phyloP scores from a whole-genome alignment of 345 rosid genomes.

The Hirschfeldia incana region DNA sequence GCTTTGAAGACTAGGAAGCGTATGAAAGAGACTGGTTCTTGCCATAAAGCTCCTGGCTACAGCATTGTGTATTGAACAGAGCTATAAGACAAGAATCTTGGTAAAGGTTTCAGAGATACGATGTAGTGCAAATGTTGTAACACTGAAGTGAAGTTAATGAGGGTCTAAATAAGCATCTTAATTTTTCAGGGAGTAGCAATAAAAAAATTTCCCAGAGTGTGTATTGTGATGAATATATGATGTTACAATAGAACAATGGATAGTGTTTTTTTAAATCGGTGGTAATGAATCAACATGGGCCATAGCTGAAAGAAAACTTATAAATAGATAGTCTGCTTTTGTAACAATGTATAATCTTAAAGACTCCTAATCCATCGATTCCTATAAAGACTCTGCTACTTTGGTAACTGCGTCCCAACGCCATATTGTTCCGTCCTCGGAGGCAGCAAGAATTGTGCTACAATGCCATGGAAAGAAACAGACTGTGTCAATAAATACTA shows the following conservation, averaged over 20 bases:
- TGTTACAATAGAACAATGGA: constrained; percentile 3
- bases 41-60: constrained; percentile 56
- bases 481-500: neutral
- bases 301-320: neutral
- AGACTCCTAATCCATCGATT: constrained; percentile 1
- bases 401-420: constrained; percentile 71
- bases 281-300: neutral
- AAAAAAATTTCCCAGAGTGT: neutral
- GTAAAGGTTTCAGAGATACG: neutral
- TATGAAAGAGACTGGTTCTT: constrained; percentile 52
- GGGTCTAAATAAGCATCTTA: constrained; percentile 9
- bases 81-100: constrained; percentile 6
- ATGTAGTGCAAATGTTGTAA: neutral
- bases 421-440: constrained; percentile 96
- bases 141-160: constrained; percentile 5
- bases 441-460: constrained; percentile 93
- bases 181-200: constrained; percentile 19
- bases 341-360: neutral
- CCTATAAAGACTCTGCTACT: constrained; percentile 27
- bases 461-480: constrained; percentile 26
- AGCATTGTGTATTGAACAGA: constrained; percentile 50
- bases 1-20: constrained; percentile 46
- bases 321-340: neutral
- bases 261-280: neutral
- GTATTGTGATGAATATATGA: neutral